Evolutionary conservation across 2,329 filamentous ascomycete genomes (phyloP), one percentile per base, ranked within the genome.

Genomic region (Tothia fuscella): DNA sequence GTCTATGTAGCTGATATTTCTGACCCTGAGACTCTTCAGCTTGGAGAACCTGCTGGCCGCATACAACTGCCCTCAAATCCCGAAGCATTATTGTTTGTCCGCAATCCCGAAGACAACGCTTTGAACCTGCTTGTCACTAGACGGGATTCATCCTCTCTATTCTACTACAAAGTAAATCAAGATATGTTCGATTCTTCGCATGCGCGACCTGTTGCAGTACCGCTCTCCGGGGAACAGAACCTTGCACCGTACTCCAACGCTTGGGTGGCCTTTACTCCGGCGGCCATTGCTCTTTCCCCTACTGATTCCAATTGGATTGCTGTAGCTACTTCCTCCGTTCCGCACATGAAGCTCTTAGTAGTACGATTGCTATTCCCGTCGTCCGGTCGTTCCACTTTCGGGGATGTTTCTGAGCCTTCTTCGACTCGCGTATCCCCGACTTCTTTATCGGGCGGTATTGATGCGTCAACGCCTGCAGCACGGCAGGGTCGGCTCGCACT

Each of bases 261-360:
- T n/a, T 80, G 76, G 76, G 58, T 76, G 12, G 66, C 72, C 2
- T 80, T 79, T 52, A 76, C 74, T 0, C 75, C 76, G 0, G 70
- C 72, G 5, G 68, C 68, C 33, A 59, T 80, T 16, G 67, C 72
- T 6, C 52, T 73, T 2, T 72, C 64, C 44, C 76, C 76, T 0
- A 64, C 59, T 2, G 70, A 79, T 49, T 58, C 69, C 1, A 62
- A 62, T 3, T 52, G 80, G 2, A 48, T 77, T 2, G 76, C 76
- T 1, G 64, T 80, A 5, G 74, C 72, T 9, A 78, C 76, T 1
- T 76, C 71, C 2, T 67, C 71, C 1, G 62, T 74, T 2, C 76
- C 76, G 2, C 68, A 76, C 48, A 73, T 80, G 70, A 79, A 78
- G 50, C 56, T 80, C 4, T 64, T 80, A 21, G 64, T 80, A 28